Conservation (phyloP, 2,329 filamentous ascomycete genomes). For the Fusarium haematococcum region DNA sequence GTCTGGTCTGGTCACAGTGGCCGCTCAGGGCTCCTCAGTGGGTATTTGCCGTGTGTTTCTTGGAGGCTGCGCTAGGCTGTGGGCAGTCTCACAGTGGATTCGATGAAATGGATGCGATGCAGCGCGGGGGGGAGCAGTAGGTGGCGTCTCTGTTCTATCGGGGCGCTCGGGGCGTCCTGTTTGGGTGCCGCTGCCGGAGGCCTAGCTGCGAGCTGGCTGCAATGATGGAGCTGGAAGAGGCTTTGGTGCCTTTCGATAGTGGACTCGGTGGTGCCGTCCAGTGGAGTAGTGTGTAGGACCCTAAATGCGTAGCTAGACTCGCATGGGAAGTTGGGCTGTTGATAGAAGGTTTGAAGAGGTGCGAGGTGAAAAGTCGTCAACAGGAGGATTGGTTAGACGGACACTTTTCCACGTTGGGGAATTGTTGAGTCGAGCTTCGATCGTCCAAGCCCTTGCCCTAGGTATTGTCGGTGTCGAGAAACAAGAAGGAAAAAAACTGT, state of each 20-base stretch:
- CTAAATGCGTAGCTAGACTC: conserved; percentile 31
- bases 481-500: background rate
- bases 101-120: background rate
- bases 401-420: conserved; percentile 32
- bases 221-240: conserved; percentile 19
- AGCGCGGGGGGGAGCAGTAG: conserved; percentile 6
- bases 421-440: conserved; percentile 28
- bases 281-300: conserved; percentile 37
- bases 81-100: conserved; percentile 7
- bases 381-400: background rate
- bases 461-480: conserved; percentile 2
- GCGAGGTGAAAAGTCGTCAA: conserved; percentile 22
- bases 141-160: conserved; percentile 29
- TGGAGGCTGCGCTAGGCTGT: conserved; percentile 16
- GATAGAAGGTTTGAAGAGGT: conserved; percentile 26
- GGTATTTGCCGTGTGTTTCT: conserved; percentile 25
- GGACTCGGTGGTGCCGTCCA: conserved; percentile 36
- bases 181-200: conserved; percentile 15
- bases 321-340: conserved; percentile 29
- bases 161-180: conserved; percentile 21
- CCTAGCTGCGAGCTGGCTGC: conserved; percentile 15
- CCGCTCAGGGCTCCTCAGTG: conserved; percentile 30
- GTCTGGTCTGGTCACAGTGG: conserved; percentile 18
- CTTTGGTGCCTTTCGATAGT: conserved; percentile 20
- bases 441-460: conserved; percentile 38